A percentile compares a stretch with the other conserved stretches of the same genome.
These are phyloP conservation scores for Fusarium heterosporum DNA, from an alignment of 2,329 filamentous ascomycete species.

Conservation along the genomic window DNA sequence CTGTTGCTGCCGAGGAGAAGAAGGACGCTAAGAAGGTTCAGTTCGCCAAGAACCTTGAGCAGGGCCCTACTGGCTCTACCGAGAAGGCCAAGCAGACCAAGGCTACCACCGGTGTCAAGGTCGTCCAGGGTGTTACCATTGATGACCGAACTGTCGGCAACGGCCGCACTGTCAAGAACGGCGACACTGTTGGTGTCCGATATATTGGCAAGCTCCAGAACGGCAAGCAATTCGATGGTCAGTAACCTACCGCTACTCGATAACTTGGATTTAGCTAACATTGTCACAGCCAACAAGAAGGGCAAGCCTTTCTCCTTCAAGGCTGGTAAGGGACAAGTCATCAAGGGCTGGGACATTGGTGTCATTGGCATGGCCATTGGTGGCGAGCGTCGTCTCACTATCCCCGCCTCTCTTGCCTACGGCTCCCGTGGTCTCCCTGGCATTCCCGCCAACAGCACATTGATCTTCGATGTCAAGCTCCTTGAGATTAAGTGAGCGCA, in stretches of 20 bases:
- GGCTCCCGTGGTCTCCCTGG: conserved; percentile 84
- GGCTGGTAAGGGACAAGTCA: conserved; percentile 93
- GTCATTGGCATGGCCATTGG: conserved; percentile 92
- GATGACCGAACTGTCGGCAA: conserved; percentile 95
- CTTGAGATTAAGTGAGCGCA: conserved; percentile 80
- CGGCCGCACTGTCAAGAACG: conserved; percentile 87
- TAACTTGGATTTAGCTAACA: conserved; percentile 39
- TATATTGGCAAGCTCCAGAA: conserved; percentile 98
- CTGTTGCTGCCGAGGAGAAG: conserved; percentile 71
- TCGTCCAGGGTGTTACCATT: conserved; percentile 87
- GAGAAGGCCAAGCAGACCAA: conserved; percentile 56
- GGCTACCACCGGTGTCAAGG: conserved; percentile 75
- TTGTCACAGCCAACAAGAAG: conserved; percentile 88
- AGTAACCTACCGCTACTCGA: conserved; percentile 53
- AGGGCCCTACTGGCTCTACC: conserved; percentile 85
- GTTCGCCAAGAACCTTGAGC: conserved; percentile 98
- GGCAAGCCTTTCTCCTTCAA: conserved; percentile 98
- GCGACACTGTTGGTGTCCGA: conserved; percentile 90
- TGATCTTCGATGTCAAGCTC: conserved; percentile 92
- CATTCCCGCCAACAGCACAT: conserved; percentile 90
- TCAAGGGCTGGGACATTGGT: conserved; percentile 99
- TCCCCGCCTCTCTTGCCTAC: conserved; percentile 89
- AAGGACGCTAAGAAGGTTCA: conserved; percentile 90
- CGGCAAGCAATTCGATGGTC: conserved; percentile 94
- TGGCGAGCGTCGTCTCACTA: conserved; percentile 91